phyloP scores from a whole-genome alignment of 2,329 filamentous ascomycete species.

The Endocalyx cinctus region DNA sequence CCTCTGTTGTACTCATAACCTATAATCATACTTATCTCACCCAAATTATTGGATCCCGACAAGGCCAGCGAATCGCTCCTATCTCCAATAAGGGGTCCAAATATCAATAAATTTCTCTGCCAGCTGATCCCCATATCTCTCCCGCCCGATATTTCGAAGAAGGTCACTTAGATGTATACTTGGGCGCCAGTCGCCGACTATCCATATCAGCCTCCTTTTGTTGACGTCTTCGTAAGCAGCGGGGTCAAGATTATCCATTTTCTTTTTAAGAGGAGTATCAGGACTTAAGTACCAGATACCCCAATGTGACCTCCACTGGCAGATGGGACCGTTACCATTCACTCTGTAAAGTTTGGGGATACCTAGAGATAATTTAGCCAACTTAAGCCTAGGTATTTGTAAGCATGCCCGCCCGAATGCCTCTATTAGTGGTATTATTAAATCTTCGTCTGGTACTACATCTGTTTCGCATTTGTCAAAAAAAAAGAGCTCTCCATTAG shows the following conservation, averaged over 20 bases:
- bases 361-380: background rate
- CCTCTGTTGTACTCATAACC: too few species aligned
- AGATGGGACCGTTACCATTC: background rate
- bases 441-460: conserved; percentile 1
- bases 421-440: conserved; percentile 2
- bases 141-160: background rate
- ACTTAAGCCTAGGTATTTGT: conserved; percentile 1
- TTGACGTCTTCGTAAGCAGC: background rate
- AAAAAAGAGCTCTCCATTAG: background rate
- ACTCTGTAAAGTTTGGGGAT: background rate
- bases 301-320: background rate
- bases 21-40: too few species aligned
- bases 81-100: background rate
- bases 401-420: conserved; percentile 1
- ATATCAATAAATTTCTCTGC: background rate
- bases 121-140: background rate
- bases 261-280: background rate
- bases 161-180: background rate
- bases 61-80: too few species aligned
- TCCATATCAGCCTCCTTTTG: background rate
- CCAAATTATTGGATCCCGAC: too few species aligned
- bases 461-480: background rate
- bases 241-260: background rate
- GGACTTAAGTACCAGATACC: conserved; percentile 1
- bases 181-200: background rate